Evolutionary conservation across 495 filamentous ascomycete genomes (phyloP).

Genomic region (Xylaria castorea): DNA sequence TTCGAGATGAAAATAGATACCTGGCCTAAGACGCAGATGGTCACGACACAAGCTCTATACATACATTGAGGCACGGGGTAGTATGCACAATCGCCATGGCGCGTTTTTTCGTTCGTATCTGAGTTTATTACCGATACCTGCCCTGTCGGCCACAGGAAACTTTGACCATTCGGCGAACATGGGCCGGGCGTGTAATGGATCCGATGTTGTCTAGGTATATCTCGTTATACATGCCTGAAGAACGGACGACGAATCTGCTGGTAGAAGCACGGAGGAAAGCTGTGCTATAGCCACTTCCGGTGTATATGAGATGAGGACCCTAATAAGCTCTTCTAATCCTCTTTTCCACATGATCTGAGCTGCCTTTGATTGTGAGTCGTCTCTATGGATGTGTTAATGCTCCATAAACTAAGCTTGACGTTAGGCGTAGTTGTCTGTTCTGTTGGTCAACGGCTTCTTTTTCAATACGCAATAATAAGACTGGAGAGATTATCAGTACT

Average conservation of each 20-base stretch:
- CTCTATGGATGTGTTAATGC: not conserved
- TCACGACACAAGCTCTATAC: not conserved
- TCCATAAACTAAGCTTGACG: not conserved
- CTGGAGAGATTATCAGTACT: not conserved
- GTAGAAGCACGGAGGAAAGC: not conserved
- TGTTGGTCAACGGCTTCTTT: not conserved
- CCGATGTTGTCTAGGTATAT: not conserved
- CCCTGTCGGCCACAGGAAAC: not conserved
- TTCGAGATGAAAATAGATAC: not conserved
- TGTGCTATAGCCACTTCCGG: not conserved
- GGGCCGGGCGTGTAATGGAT: not conserved
- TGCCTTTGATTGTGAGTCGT: not conserved
- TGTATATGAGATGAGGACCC: not conserved
- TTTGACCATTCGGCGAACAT: not conserved
- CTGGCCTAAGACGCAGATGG: not conserved
- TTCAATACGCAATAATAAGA: not conserved
- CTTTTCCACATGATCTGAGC: not conserved
- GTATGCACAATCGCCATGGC: not conserved
- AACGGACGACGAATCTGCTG: not conserved
- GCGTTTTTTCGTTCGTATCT: not conserved
- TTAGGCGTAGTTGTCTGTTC: not conserved
- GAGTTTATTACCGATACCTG: not conserved
- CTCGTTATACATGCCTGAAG: not conserved
- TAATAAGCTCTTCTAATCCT: not conserved
- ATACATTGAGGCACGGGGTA: not conserved